Conservation (phyloP, 2,329 filamentous ascomycete species). For the Pleoardoris graminearum region DNA sequence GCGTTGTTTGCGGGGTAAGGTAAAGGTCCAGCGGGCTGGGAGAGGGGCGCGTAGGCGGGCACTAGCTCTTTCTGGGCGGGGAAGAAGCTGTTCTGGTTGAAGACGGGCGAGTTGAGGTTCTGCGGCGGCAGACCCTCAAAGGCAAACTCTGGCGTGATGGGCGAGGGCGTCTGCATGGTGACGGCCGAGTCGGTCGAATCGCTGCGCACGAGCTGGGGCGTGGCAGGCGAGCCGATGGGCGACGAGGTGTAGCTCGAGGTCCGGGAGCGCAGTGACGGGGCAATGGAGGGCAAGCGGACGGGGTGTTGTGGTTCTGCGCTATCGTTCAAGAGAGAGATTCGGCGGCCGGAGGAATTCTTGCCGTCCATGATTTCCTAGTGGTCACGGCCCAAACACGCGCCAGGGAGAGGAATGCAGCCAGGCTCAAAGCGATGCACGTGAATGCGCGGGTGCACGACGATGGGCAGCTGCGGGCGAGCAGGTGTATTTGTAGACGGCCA, state of each 20-base stretch:
- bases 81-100: constrained; percentile 34
- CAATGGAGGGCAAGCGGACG: constrained; percentile 42
- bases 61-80: constrained; percentile 29
- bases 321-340: constrained; percentile 57
- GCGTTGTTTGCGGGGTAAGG: constrained; percentile 24
- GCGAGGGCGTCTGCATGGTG: constrained; percentile 51
- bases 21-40: constrained; percentile 26
- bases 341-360: constrained; percentile 55
- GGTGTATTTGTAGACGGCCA: neutral
- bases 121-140: constrained; percentile 28
- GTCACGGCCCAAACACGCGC: constrained; percentile 32
- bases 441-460: constrained; percentile 11
- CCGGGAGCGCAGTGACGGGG: constrained; percentile 44
- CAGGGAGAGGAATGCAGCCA: constrained; percentile 34
- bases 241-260: constrained; percentile 53
- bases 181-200: constrained; percentile 51
- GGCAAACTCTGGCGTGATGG: constrained; percentile 50
- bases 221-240: constrained; percentile 51
- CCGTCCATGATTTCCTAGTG: constrained; percentile 52
- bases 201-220: constrained; percentile 52
- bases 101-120: constrained; percentile 32
- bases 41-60: constrained; percentile 30
- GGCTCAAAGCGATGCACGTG: constrained; percentile 23
- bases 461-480: neutral
- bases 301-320: constrained; percentile 38